A percentile compares a stretch with the other conserved stretches of the same genome.
Evolutionary conservation across 1,139 yeast genomes (phyloP).

Genomic region (Lodderomyces margitis): DNA sequence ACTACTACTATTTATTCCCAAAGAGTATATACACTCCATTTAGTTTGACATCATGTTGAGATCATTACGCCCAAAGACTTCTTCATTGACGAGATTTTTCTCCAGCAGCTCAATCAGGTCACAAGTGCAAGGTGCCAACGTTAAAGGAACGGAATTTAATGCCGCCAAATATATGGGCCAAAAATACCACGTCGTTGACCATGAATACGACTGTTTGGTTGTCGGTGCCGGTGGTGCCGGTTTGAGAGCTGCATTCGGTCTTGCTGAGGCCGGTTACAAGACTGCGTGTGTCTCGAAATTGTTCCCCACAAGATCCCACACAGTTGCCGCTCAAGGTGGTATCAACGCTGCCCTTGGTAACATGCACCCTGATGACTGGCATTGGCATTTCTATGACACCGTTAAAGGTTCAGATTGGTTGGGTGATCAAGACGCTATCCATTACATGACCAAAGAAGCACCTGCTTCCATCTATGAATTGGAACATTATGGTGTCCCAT

Average conservation of each 20-base stretch:
- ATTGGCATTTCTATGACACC: slow-evolving; percentile 99
- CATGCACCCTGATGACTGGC: slow-evolving; percentile 99
- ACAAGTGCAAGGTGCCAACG: slow-evolving; percentile 43
- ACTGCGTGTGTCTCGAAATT: slow-evolving; percentile 97
- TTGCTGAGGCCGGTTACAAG: slow-evolving; percentile 95
- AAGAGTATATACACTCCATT: not conserved
- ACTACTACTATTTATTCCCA: not conserved
- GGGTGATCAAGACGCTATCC: slow-evolving; percentile 99
- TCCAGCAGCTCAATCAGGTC: slow-evolving; percentile 28
- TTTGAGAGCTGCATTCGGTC: slow-evolving; percentile 95
- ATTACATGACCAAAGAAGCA: slow-evolving; percentile 98
- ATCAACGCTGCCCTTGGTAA: slow-evolving; percentile 97
- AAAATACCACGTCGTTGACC: slow-evolving; percentile 90
- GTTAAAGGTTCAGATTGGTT: slow-evolving; percentile 99
- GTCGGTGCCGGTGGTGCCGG: slow-evolving; percentile 99
- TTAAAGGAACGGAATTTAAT: slow-evolving; percentile 51
- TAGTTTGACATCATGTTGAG: slow-evolving; percentile 15
- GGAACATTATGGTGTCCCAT: slow-evolving; percentile 98
- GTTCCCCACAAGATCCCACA: slow-evolving; percentile 97
- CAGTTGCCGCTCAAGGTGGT: slow-evolving; percentile 99
- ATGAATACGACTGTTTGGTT: slow-evolving; percentile 96
- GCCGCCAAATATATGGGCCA: slow-evolving; percentile 58
- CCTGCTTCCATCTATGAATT: slow-evolving; percentile 93
- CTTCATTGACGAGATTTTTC: slow-evolving; percentile 17
- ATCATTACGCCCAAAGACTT: slow-evolving; percentile 11